phyloP scores from a whole-genome alignment of 2,329 filamentous ascomycete species.

The Nemania sp. region DNA sequence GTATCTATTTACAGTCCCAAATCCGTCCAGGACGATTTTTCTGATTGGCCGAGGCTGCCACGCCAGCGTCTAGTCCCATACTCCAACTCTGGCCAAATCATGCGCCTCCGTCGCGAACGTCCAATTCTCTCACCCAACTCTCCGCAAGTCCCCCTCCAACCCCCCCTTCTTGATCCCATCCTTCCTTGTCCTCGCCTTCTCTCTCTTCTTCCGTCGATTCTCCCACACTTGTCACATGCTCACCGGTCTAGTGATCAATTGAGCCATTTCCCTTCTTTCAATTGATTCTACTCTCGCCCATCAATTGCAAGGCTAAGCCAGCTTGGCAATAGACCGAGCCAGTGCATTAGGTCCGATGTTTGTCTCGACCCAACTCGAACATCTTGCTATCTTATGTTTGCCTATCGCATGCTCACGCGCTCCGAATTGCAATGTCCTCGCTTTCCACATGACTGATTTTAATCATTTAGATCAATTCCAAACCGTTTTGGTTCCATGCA shows the following conservation, averaged over 20 bases:
- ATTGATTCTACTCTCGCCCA: conserved; percentile 1
- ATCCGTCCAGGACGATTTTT: conserved; percentile 42
- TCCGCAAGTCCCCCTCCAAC: conserved; percentile 31
- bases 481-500: conserved; percentile 22
- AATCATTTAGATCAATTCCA: conserved; percentile 27
- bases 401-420: conserved; percentile 26
- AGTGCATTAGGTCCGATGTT: conserved; percentile 20
- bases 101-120: conserved; percentile 33
- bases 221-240: conserved; percentile 35
- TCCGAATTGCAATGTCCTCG: conserved; percentile 30
- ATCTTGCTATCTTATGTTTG: conserved; percentile 12
- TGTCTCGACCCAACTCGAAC: conserved; percentile 27
- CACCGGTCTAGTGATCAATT: conserved; percentile 34
- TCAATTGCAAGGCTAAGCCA: background rate
- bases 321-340: conserved; percentile 1
- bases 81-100: conserved; percentile 38
- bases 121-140: conserved; percentile 33
- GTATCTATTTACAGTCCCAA: conserved; percentile 18
- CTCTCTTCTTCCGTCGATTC: conserved; percentile 31
- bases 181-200: conserved; percentile 36
- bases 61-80: conserved; percentile 20
- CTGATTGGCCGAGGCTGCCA: conserved; percentile 44
- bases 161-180: conserved; percentile 20
- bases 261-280: conserved; percentile 32
- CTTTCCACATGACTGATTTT: conserved; percentile 30